phyloP scores from a whole-genome alignment of 1,284 basidiomycete genomes.

The Naganishia albida region DNA sequence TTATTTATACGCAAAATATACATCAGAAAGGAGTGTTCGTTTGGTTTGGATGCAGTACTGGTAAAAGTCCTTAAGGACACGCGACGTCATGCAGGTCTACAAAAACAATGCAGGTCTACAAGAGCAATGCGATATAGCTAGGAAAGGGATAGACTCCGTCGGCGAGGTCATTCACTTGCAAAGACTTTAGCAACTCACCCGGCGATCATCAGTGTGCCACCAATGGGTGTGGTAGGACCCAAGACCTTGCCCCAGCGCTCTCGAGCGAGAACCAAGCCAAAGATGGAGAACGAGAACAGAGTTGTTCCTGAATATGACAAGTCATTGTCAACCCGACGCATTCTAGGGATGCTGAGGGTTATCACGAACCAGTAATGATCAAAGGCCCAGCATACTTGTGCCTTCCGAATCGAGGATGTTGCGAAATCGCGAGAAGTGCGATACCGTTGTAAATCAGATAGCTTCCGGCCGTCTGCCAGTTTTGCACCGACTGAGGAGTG shows the following conservation, averaged over 20 bases:
- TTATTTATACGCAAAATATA: too few relatives aligned
- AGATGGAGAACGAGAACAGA: constrained; percentile 72
- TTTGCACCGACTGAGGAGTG: constrained; percentile 41
- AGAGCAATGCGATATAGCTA: constrained; percentile 11
- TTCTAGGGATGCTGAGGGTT: too few relatives aligned
- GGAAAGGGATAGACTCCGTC: background rate
- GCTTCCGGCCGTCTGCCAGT: constrained; percentile 48
- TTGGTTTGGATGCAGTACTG: background rate
- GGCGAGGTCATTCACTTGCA: background rate
- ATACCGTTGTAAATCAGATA: constrained; percentile 71
- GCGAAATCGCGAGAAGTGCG: constrained; percentile 67
- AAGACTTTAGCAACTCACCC: constrained; percentile 61
- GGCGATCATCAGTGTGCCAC: constrained; percentile 71
- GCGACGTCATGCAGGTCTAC: background rate
- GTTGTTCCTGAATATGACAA: constrained; percentile 57
- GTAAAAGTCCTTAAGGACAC: background rate
- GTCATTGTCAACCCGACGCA: too few relatives aligned
- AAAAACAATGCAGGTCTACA: constrained; percentile 3
- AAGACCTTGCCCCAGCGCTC: constrained; percentile 64
- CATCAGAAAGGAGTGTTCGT: too few relatives aligned
- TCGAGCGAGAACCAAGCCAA: constrained; percentile 63
- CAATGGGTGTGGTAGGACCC: constrained; percentile 75
- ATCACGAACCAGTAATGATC: constrained; percentile 57
- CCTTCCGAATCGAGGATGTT: constrained; percentile 64
- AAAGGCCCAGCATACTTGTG: constrained; percentile 72